Base-by-base conservation (phyloP, 139 green algal genomes). In the Chlorella sp. region DNA sequence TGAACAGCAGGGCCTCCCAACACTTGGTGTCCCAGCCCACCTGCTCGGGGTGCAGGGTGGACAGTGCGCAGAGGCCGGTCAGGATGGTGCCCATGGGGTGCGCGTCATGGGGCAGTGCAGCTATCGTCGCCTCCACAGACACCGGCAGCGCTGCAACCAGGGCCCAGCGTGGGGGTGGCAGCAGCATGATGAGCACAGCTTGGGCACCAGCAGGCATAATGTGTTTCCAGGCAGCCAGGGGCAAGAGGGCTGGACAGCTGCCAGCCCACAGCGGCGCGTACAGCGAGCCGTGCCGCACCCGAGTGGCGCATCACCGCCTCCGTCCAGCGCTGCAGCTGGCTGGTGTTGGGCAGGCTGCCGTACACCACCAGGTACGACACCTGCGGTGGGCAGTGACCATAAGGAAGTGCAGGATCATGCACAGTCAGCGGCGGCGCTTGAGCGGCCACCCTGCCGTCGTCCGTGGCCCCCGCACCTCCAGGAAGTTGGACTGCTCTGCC, bases 21-120 rank as follows among this genome's bases (percentile, higher is more conserved):
- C 28, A 38, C 28, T 1, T 30, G 9, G 12, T 21, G 63, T 28
- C 63, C n/a, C 18, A 15, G n/a, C 60, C 16, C 34, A 68, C 78
- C 65, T 90, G 87, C 88, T 98, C 96, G 0, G 96, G 96, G 91
- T 99, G 96, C 82, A 93, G 90, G 0, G 94, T 94, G 3, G 90
- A 95, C 72, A 99, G 87, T 6, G 95, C 95, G 74, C 90, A 93
- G 44, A 99, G 51, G 62, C 84, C 94, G 3, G 93, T 93, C 62
- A 98, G 88, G 60, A 99, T 93, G 38, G 95, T 88, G 25, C 92
- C 95, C 96, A 99, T 99, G 55, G 96, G 96, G 91, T 99, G 97
- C 4, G 95, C 89, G 88, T 99, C 96, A 78, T 96, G 93, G 1
- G 97, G 96, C 86, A 99, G 90, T 15, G 94, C 95, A 38, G 73